Evolutionary conservation across 345 rosid species (phyloP), one percentile per base, ranked within the genome.

Genomic region (Boechera retrofracta): DNA sequence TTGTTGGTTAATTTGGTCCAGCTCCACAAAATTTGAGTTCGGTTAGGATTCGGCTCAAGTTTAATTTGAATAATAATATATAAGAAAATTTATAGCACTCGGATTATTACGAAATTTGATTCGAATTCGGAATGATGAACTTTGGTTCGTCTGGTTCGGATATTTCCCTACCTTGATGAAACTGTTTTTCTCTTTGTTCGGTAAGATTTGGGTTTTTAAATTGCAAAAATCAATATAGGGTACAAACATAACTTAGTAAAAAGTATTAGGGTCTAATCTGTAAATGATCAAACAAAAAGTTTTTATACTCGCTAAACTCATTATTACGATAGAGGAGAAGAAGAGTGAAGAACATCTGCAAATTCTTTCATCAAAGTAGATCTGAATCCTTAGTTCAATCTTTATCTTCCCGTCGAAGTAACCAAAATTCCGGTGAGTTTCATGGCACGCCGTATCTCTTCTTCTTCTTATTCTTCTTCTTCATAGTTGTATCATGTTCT

Each of bases 391-490:
- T 56, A 5, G n/a, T 56, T 18, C 59, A 24, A 75, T 67, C 74
- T 7, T 41, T 5, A 67, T 39, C 68, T 2, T 58, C 44, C 5
- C 67, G 59, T 3, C 67, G 29, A 3, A 13, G 31, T 55, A 44
- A 13, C 18, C 13, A 2, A 55, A 16, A 18, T 44, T 74, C 58
- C 72, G 67, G 79, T 75, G 33, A 75, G 79, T 58, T 67, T 67
- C n/a, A 8, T 59, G 51, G 52, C 72, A 24, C 12, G 2, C 10
- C 38, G 0, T 44, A 5, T 16, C 70, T 73, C 64, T 39, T 10
- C 18, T 21, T 21, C 24, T 21, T 21, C 24, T 21, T 21, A 21
- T 21, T 21, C 24, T n/a, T 21, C 24, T n/a, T 48, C 10, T 21
- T 6, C 47, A 2, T 44, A 65, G 31, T 3, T 58, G 4, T 48